Base-by-base conservation (phyloP, 139 green algal genomes). In the Micromonas commoda region DNA sequence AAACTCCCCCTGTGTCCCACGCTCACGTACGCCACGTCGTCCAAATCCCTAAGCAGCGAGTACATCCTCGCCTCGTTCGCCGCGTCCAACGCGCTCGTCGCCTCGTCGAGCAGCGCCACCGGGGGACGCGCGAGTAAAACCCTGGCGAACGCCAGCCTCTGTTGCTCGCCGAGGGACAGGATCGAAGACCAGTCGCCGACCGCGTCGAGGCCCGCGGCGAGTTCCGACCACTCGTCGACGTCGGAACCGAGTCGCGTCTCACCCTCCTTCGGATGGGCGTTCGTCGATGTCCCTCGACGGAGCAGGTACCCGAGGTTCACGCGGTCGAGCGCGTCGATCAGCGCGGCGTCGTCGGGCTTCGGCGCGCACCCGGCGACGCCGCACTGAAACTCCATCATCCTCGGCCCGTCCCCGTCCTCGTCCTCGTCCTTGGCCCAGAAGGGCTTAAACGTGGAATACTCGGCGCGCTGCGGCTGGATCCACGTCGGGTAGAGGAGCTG, bases 161-260 rank as follows among this genome's bases (percentile, higher is more conserved):
- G 94, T 87, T 99, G 95, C 89, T 98, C 95, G 23, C 95, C 94
- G 38, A 99, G 80, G 0, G 91, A 97, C 60, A 98, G 82, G 16
- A 88, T 87, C 60, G 72, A 80, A 16, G 88, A 80, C 94, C 94
- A 98, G 88, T 70, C 77, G 52, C 34, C 34, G 74, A 52, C 4
- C 6, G 66, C 66, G 28, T 60, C 66, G 13, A 60, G 66, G 66
- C 33, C 34, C 5, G 24, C n/a, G 24, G 24, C n/a, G n/a, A n/a
- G n/a, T n/a, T n/a, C n/a, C n/a, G n/a, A n/a, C n/a, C n/a, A n/a
- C n/a, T n/a, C n/a, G n/a, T n/a, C n/a, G n/a, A n/a, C n/a, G n/a
- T n/a, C n/a, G n/a, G n/a, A n/a, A n/a, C n/a, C n/a, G n/a, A n/a
- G n/a, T n/a, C n/a, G n/a, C n/a, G n/a, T n/a, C n/a, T n/a, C n/a